Percentiles rank a stretch among this genome's conserved stretches.
These are phyloP conservation scores for Rosa multiflora DNA, from an alignment of 306 rosid genomes.

Conservation along the genomic window DNA sequence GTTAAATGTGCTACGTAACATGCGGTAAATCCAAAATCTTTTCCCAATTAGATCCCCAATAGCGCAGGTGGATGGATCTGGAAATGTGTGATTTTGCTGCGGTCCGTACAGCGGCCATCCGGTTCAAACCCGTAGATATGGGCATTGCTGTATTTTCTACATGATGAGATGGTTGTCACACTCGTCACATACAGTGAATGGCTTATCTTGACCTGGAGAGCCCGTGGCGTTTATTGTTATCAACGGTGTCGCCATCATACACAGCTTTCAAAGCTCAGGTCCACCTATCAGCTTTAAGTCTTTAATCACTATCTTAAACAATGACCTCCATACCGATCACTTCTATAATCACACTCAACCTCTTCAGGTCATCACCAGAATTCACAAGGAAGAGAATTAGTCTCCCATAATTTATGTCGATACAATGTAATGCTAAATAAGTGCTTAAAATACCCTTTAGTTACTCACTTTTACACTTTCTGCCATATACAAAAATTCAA, in stretches of 20 bases:
- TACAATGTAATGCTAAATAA: background rate
- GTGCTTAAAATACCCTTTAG: background rate
- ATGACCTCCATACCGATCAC: background rate
- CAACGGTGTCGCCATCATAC: background rate
- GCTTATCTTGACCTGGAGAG: background rate
- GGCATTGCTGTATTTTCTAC: background rate
- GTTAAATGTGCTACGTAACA: too few relatives aligned
- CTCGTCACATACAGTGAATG: background rate
- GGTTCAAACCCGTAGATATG: background rate
- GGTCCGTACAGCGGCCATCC: background rate
- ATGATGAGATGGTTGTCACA: background rate
- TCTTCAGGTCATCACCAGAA: background rate
- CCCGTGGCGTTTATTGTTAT: background rate
- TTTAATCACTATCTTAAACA: background rate
- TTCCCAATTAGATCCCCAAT: background rate
- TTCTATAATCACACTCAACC: background rate
- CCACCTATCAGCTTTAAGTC: slow-evolving; percentile 1
- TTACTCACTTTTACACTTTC: background rate
- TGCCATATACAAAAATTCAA: background rate
- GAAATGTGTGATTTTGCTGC: background rate
- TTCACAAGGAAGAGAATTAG: background rate
- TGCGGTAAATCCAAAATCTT: background rate
- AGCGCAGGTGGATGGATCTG: background rate
- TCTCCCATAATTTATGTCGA: background rate
- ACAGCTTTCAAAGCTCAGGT: slow-evolving; percentile 1